Evolutionary conservation across 495 filamentous ascomycete species (phyloP), one percentile per base, ranked within the genome.

Genomic region (Talaromyces adpressus): DNA sequence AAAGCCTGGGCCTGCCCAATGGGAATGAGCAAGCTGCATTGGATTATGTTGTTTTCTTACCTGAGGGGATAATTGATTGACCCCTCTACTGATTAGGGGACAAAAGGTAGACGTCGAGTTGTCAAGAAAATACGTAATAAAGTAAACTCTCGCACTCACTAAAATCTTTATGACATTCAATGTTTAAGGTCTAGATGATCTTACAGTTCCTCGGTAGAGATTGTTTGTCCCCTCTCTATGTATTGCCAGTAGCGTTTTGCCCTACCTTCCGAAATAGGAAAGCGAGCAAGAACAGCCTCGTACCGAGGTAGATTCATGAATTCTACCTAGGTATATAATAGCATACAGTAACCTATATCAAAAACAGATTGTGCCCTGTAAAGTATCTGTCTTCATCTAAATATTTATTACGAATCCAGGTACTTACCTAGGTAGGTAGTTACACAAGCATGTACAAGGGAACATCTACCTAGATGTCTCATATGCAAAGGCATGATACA

Each of bases 1-100:
- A 87, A 81, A 69, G 81, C 89, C 69, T 79, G 85, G 9, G 83
- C 0, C 70, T 52, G 51, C 79, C 86, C 7, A 73, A 88, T 71
- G 87, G 86, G 0, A 71, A 73, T 47, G 87, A 90, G 75, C 75
- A 73, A 20, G 87, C 87, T 54, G 83, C 85, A 49, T 53, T 90
- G 67, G 88, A 91, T 71, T 91, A 89, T 74, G 72, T 90, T 53
- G 75, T 79, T 18, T 67, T 91, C 47, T 67, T 89, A 53, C 87
- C 87, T 1, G 63, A 73, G n/a, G 85, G 85, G 0, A 68, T 84
- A 59, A 71, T 87, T 16, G 85, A 89, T 71, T 88, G 39, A 45
- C 3, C n/a, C 18, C 1, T 36, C 32, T 9, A 36, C 32, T 12
- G 9, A 11, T 36, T 12, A 36, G 32, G 29, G 0, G 32, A 36